phyloP scores from a whole-genome alignment of 2,329 filamentous ascomycete genomes.

The Colletotrichum plurivorum region DNA sequence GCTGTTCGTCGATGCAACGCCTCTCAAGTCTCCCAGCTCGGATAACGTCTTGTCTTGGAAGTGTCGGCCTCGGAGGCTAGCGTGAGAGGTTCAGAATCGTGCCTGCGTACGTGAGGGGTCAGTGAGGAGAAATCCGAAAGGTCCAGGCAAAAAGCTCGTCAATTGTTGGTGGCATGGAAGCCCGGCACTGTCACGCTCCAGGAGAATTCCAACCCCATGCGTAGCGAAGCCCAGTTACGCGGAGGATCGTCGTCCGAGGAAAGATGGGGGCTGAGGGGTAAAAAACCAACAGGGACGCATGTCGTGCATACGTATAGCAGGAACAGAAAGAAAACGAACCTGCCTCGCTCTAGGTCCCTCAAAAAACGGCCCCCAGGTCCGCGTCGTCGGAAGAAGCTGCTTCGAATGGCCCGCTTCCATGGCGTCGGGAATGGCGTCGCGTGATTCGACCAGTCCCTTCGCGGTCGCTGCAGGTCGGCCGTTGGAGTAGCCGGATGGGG shows the following conservation, averaged over 20 bases:
- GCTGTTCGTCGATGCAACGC: background rate
- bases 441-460: constrained; percentile 4
- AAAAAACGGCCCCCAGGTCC: background rate
- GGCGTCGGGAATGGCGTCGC: constrained; percentile 33
- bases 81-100: too few relatives aligned
- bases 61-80: too few relatives aligned
- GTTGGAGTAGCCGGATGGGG: constrained; percentile 6
- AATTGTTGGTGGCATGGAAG: constrained; percentile 25
- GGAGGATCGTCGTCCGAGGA: constrained; percentile 34
- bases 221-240: constrained; percentile 6
- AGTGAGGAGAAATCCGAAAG: constrained; percentile 14
- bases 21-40: too few relatives aligned
- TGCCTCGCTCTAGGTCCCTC: too few relatives aligned
- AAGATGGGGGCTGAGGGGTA: constrained; percentile 22
- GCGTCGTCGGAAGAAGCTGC: background rate
- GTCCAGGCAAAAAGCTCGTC: background rate
- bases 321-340: background rate
- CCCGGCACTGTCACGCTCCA: background rate
- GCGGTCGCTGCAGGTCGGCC: constrained; percentile 20
- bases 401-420: constrained; percentile 4
- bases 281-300: background rate
- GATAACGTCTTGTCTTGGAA: too few relatives aligned
- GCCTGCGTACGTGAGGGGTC: constrained; percentile 1
- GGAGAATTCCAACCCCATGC: constrained; percentile 31
- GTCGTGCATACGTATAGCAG: background rate